Evolutionary conservation across 169 alveolate species (phyloP), one percentile per base, ranked within the genome.

Genomic region (Eimeria praecox): DNA sequence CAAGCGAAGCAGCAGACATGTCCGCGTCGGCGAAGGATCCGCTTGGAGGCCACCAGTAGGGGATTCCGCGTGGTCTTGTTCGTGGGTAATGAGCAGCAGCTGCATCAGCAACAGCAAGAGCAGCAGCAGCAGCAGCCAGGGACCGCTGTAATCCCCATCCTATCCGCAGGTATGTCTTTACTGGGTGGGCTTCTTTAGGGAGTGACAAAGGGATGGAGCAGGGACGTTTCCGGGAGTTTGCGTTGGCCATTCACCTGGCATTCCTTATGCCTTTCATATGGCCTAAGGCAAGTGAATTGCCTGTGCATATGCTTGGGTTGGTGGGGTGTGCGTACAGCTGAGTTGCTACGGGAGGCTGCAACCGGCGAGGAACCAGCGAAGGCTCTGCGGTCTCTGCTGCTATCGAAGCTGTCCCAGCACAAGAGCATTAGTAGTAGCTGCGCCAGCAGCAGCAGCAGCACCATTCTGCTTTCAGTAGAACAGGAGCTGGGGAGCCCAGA

Each of bases 331-430:
- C 59, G 4, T 77, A 56, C 92, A 85, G 92, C 92, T 42, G 92
- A 56, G 92, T n/a, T 85, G 78, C 56, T 85, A 16, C 75, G 56
- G 35, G 92, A 54, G 92, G 78, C 92, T 52, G 75, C 77, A 40
- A 42, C 40, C 6, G 18, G 30, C 62, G 73, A 46, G 90, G 90
- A 82, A 35, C 90, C 90, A 12, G 71, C 90, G 18, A 82, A 22
- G 46, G 90, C 90, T 52, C 49, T 82, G 66, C 90, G 90, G 49
- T 30, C 40, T 44, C 89, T 78, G 49, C 90, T 46, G n/a, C 12
- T 16, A 14, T 52, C 46, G 18, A 82, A 52, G 71, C 73, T 82
- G 73, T 33, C 90, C n/a, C 86, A 80, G 90, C 46, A 46, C 73
- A 27, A 49, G 71, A 24, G 56, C 78, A n/a, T 35, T 56, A 56